Evolutionary conservation across 257 asterid genomes (phyloP).

Genomic region (Jacaranda copaia): DNA sequence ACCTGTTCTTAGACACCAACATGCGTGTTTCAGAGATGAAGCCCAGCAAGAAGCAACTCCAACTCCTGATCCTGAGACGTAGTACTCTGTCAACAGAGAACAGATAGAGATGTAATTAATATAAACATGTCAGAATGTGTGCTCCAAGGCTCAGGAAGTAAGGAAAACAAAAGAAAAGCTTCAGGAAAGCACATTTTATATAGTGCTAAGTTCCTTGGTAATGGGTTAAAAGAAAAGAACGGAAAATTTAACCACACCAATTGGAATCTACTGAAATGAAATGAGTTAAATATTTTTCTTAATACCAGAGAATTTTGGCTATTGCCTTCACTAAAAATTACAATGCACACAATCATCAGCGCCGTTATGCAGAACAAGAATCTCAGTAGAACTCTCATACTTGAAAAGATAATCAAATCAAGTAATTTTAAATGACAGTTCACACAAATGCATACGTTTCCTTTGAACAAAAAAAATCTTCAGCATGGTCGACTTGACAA

Average conservation of each 20-base stretch:
- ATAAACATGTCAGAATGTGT: background rate
- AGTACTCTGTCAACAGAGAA: slow-evolving; percentile 64
- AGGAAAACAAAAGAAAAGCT: background rate
- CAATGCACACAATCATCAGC: background rate
- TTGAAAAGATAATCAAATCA: background rate
- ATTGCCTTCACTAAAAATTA: background rate
- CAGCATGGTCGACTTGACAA: background rate
- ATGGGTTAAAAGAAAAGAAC: background rate
- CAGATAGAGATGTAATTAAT: background rate
- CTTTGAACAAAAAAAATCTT: background rate
- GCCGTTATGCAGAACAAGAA: background rate
- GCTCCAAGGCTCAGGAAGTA: slow-evolving; percentile 11
- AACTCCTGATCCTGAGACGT: slow-evolving; percentile 78
- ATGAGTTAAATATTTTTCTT: background rate
- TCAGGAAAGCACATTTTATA: background rate
- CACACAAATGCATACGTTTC: background rate
- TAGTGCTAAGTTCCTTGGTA: background rate
- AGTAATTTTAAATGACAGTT: background rate
- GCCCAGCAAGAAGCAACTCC: slow-evolving; percentile 88
- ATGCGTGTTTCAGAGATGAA: slow-evolving; percentile 55
- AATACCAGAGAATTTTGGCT: background rate
- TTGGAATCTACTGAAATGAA: slow-evolving; percentile 13
- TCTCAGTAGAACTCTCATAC: background rate
- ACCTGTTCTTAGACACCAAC: slow-evolving; percentile 8
- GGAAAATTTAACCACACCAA: background rate